A percentile compares a stretch with the other conserved stretches of the same genome.
These are phyloP conservation scores for Samsoniella hepiali DNA, from an alignment of 2,329 filamentous ascomycete species.

Conservation along the genomic window DNA sequence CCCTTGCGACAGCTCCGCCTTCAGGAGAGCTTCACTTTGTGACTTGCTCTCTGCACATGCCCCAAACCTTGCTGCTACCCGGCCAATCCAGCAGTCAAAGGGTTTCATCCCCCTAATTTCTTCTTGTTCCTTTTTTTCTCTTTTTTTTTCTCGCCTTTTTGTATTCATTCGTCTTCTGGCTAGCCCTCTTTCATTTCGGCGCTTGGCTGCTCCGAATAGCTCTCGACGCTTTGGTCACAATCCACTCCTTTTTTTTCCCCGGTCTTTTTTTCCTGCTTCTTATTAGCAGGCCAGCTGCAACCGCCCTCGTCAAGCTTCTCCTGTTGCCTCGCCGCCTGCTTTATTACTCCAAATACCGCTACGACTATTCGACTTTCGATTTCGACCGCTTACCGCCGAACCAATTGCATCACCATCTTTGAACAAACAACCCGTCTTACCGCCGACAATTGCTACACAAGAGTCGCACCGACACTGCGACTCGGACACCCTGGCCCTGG, in stretches of 20 bases:
- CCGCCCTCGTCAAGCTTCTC: neutral
- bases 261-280: neutral
- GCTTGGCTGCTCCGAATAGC: neutral
- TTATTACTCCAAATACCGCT: neutral
- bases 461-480: neutral
- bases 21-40: constrained; percentile 10
- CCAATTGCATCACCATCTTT: neutral
- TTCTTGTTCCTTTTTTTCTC: neutral
- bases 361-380: neutral
- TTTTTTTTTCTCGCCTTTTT: neutral
- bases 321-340: neutral
- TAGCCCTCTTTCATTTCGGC: no score
- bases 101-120: neutral
- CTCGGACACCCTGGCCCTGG: neutral
- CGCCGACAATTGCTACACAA: neutral
- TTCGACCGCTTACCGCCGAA: neutral
- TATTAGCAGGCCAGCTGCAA: neutral
- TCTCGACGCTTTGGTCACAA: constrained; percentile 6
- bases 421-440: neutral
- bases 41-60: neutral
- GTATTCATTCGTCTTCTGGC: neutral
- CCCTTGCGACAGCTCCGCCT: constrained; percentile 7
- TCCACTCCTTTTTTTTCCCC: constrained; percentile 7
- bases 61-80: neutral
- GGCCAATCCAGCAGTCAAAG: neutral